Percentiles rank a stretch among this genome's conserved stretches.
Evolutionary conservation across 2,329 filamentous ascomycete species (phyloP).

Genomic region (Blastomyces emzantsi): DNA sequence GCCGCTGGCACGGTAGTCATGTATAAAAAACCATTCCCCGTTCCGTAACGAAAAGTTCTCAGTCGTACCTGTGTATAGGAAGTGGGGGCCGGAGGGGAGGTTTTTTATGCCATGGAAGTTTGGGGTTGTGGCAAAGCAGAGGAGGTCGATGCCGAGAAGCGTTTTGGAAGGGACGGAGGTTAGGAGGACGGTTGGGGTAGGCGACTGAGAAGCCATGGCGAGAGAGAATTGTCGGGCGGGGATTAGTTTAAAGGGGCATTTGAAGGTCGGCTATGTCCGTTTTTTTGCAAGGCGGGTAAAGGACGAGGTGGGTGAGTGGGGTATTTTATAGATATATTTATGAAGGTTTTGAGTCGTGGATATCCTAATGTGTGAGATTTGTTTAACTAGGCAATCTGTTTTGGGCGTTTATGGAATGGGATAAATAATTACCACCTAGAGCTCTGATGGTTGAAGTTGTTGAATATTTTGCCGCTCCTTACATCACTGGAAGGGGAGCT

Average conservation of each 20-base stretch:
- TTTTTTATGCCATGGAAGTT: slow-evolving; percentile 54
- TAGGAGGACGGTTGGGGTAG: slow-evolving; percentile 38
- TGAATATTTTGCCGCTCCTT: neutral
- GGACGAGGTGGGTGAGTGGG: neutral
- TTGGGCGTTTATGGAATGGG: neutral
- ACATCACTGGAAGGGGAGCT: neutral
- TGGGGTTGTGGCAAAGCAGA: slow-evolving; percentile 54
- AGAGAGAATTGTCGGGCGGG: neutral
- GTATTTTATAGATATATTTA: neutral
- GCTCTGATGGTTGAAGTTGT: neutral
- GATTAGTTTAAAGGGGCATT: neutral
- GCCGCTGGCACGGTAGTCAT: slow-evolving; percentile 12
- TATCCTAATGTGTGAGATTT: neutral
- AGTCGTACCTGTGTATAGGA: slow-evolving; percentile 52
- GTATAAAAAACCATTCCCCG: slow-evolving; percentile 52
- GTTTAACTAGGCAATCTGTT: neutral
- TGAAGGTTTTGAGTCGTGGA: neutral
- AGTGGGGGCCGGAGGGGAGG: slow-evolving; percentile 51
- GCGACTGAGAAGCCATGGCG: slow-evolving; percentile 17
- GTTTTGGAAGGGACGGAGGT: slow-evolving; percentile 39
- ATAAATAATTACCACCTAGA: too few relatives aligned
- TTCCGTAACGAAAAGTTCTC: slow-evolving; percentile 52
- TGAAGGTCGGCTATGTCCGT: neutral
- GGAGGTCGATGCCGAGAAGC: slow-evolving; percentile 44
- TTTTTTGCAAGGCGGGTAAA: neutral